Conservation (phyloP, 2,329 filamentous ascomycete genomes). For the Alternaria sp. region DNA sequence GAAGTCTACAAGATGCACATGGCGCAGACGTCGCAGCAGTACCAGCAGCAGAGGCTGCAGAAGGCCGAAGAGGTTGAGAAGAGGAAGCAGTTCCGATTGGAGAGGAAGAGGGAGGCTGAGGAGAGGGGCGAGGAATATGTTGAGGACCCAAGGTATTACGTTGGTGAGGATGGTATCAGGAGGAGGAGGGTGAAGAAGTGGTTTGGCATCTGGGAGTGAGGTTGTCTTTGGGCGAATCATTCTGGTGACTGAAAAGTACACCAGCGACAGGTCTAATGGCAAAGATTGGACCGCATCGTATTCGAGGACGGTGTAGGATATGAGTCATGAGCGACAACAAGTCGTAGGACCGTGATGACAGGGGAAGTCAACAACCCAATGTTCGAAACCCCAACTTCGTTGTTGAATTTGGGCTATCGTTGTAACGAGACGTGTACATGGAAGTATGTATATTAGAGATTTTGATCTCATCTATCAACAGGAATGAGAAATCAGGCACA, state of each 20-base stretch:
- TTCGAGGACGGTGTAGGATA: neutral
- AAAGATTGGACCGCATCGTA: neutral
- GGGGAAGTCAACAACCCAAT: neutral
- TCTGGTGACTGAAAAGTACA: neutral
- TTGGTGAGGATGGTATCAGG: constrained; percentile 52
- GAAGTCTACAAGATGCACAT: constrained; percentile 81
- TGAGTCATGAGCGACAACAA: neutral
- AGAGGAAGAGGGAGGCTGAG: constrained; percentile 49
- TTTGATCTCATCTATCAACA: neutral
- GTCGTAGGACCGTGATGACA: neutral
- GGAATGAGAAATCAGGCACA: neutral
- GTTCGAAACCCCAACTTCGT: neutral
- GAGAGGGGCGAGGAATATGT: constrained; percentile 47
- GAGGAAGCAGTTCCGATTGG: constrained; percentile 80
- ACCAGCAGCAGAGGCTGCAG: constrained; percentile 74
- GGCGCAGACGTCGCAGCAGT: constrained; percentile 72
- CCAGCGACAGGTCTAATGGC: neutral
- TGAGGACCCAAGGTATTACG: constrained; percentile 49
- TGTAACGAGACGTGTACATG: constrained; percentile 5
- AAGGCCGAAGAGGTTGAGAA: constrained; percentile 88
- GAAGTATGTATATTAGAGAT: constrained; percentile 1
- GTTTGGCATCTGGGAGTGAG: constrained; percentile 75
- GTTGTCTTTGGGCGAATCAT: neutral
- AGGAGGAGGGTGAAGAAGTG: constrained; percentile 76
- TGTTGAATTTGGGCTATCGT: neutral